Evolutionary conservation across 2,329 filamentous ascomycete genomes (phyloP).

Genomic region (Trichoderma citrinoviride): DNA sequence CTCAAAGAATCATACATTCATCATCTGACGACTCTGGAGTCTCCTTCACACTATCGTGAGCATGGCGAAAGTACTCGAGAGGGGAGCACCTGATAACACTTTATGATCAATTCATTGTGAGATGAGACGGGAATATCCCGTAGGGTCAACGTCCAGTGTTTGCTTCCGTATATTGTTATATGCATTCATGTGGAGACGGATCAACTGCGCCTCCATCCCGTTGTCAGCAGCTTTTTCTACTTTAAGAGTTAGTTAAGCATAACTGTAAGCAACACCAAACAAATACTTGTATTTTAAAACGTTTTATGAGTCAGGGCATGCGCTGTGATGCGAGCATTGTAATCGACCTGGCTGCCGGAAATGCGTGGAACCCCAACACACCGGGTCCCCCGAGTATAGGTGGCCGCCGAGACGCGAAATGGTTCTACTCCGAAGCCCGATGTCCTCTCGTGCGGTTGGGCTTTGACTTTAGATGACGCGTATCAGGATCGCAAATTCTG

Average conservation of each 20-base stretch:
- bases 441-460: neutral
- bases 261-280: neutral
- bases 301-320: neutral
- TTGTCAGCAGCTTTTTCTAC: neutral
- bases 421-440: neutral
- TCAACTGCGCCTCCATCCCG: neutral
- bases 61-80: no score
- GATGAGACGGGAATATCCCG: no score
- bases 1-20: no score
- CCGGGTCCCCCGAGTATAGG: neutral
- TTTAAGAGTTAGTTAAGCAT: neutral
- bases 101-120: no score
- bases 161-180: conserved; percentile 5
- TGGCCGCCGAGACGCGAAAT: neutral
- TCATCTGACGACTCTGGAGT: no score
- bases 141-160: no score
- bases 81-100: no score
- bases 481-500: neutral
- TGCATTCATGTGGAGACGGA: neutral
- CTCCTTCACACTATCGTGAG: no score
- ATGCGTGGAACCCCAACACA: neutral
- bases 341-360: neutral
- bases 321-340: neutral
- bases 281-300: neutral
- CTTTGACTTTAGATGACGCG: neutral